Base-by-base conservation (phyloP, 257 asterid genomes). In the Solanum gracilifrons region DNA sequence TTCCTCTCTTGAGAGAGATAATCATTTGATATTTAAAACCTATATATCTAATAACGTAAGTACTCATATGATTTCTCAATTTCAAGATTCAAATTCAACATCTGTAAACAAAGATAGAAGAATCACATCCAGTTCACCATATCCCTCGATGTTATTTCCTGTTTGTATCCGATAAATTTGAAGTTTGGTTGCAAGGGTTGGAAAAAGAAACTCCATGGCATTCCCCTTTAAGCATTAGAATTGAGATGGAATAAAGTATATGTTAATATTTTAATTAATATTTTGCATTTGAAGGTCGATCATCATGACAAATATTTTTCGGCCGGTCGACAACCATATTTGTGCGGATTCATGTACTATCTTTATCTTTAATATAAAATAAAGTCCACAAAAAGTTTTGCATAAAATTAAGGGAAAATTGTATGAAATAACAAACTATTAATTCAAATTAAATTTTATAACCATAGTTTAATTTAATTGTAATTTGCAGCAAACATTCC, bases 291-390 rank as follows among this genome's bases (percentile, higher is more conserved):
- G 9, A 46, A 80, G 37, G 66, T 27, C 25, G 39, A 79, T 79
- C 69, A 82, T 82, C 71, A 82, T 82, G 69, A 48, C 21, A 20
- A 46, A 27, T 82, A 48, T 13, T 82, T 82, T 46, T 48, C 29
- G 68, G 41, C 69, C 31, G 20, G 85, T 48, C 43, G 85, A 82
- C 85, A 82, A 82, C 85, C 43, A 82, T 16, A 29, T 18, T 18
- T 82, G 43, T 48, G 43, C 6, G 68, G 69, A 48, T 82, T 46
- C 85, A 82, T 80, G 71, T 82, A 82, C 71, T 74, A 36, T 69
- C 37, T 60, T 18, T 74, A 36, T 69, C 37, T 60, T 18, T 18
- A 16, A 29, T 32, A 72, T 72, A 71, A 60, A 31, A 60, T 48
- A 31, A 82, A 82, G 43, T 82, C 69, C 37, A 32, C 29, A 20